Evolutionary conservation across 2,329 filamentous ascomycete genomes (phyloP).

Genomic region (Fusarium sororula): DNA sequence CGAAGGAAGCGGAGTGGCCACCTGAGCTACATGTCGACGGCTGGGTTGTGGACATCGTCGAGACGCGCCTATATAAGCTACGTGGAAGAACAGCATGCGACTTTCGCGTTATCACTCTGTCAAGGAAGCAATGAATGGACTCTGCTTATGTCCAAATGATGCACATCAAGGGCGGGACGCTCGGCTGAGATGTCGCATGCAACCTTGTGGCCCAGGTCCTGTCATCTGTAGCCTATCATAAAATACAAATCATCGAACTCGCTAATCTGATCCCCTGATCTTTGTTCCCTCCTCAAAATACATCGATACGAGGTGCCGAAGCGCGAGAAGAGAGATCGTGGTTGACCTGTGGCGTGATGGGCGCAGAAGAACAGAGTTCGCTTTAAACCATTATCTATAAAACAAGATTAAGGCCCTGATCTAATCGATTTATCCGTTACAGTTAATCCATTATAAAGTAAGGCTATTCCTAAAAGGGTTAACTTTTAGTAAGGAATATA

Average conservation of each 20-base stretch:
- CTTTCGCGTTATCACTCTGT: neutral
- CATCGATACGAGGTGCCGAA: neutral
- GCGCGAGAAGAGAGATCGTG: neutral
- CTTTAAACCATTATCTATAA: neutral
- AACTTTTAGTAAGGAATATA: too few relatives aligned
- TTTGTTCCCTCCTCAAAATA: neutral
- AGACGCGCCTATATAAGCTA: neutral
- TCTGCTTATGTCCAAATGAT: neutral
- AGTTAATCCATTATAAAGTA: too few relatives aligned
- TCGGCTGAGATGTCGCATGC: neutral
- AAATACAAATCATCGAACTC: slow-evolving; percentile 2
- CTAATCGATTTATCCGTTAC: too few relatives aligned
- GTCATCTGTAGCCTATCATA: slow-evolving; percentile 7
- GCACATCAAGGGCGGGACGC: neutral
- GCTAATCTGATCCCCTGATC: slow-evolving; percentile 8
- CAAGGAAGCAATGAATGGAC: neutral
- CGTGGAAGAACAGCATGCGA: neutral
- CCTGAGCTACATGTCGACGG: neutral
- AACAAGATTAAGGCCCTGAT: too few relatives aligned
- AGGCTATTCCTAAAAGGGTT: too few relatives aligned
- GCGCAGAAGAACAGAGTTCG: neutral
- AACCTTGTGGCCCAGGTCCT: neutral
- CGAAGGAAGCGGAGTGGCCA: neutral
- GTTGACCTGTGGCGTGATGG: neutral
- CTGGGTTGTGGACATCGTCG: neutral